These are phyloP conservation scores for Zygosaccharomyces rouxii DNA, from an alignment of 805 yeast species.

Conservation along the genomic window DNA sequence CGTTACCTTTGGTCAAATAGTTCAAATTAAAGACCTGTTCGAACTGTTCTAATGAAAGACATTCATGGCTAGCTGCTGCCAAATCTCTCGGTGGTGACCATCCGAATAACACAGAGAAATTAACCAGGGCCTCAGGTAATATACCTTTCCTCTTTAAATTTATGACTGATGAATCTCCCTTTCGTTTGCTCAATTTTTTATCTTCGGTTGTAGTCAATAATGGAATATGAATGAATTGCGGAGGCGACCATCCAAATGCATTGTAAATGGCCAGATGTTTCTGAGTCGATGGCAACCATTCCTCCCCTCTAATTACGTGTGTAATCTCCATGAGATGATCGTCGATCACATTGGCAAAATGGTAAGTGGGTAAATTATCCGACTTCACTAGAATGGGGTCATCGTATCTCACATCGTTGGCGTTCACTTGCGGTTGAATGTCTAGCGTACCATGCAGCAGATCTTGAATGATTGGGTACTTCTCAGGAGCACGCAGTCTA, in stretches of 20 bases:
- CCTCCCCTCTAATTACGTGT: constrained; percentile 95
- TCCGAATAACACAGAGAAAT: constrained; percentile 86
- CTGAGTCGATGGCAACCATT: constrained; percentile 95
- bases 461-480: constrained; percentile 65
- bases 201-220: constrained; percentile 66
- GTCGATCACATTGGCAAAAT: constrained; percentile 92
- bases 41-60: constrained; percentile 49
- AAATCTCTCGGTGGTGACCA: constrained; percentile 78
- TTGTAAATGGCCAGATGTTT: constrained; percentile 83
- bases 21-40: constrained; percentile 55
- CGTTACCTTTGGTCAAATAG: constrained; percentile 86
- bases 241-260: constrained; percentile 83
- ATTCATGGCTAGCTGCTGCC: constrained; percentile 49
- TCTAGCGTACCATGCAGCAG: constrained; percentile 71
- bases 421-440: constrained; percentile 75
- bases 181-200: constrained; percentile 80
- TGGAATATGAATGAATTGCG: constrained; percentile 85
- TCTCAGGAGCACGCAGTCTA: constrained; percentile 71
- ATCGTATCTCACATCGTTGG: constrained; percentile 69
- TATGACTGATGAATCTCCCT: constrained; percentile 72
- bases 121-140: constrained; percentile 80
- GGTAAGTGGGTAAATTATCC: constrained; percentile 95
- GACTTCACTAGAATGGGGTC: constrained; percentile 87
- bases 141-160: constrained; percentile 57
- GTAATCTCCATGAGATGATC: constrained; percentile 91